Base-by-base conservation (phyloP, 2,329 filamentous ascomycete genomes). In the Trichoderma sp. region DNA sequence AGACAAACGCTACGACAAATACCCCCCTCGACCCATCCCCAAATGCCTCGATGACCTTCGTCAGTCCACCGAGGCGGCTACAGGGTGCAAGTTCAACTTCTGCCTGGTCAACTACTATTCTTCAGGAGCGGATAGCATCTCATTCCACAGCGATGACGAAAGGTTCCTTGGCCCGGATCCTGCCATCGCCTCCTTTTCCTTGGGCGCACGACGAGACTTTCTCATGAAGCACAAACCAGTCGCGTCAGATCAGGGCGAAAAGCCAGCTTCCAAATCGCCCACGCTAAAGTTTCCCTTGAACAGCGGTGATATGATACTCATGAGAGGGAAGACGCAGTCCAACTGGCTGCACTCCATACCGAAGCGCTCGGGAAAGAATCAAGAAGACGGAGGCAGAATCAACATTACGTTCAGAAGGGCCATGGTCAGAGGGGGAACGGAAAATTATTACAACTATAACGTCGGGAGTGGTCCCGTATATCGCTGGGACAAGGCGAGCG, bases 391-490 rank as follows among this genome's bases (percentile, higher is more conserved):
- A 26, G 86, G 86, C 3, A 79, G 87, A 55, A 88, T 90, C 70
- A 94, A 94, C 72, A 93, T 94, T 68, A 94, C 91, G 0, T 92
- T 93, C 72, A 80, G 91, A 30, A 83, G 82, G 69, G 91, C 89
- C 24, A 82, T 92, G 80, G 81, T 90, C 24, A 89, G 84, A 69
- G 89, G 80, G 3, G 90, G 90, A 1, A 93, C 90, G 30, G 88
- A 92, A 71, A 94, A 94, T 75, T 93, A 94, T 75, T 93, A 94
- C 75, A 85, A 87, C 72, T 94, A 94, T 77, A 94, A 94, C 77
- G 89, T 93, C 58, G 90, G 91, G 0, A 82, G 76, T 45, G 90
- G 91, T 0, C 81, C 79, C 1, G 84, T 89, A n/a, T 89, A 87
- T 74, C 83, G 81, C 71, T 93, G 91, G 91, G 81, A 90, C 74